Conservation (phyloP, 2,329 filamentous ascomycete species). For the Colletotrichum sp. region DNA sequence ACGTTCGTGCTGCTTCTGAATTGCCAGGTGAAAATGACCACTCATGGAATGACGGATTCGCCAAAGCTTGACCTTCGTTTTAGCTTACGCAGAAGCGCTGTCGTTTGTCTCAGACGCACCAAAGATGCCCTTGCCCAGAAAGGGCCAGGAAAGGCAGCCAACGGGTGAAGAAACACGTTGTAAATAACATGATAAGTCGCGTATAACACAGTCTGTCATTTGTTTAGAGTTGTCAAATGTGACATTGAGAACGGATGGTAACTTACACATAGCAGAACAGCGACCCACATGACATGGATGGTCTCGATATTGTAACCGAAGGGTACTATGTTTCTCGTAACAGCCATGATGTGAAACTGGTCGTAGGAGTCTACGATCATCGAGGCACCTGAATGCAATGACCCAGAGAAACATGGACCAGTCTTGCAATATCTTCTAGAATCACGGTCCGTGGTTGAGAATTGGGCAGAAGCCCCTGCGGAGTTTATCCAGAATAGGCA, state of each 20-base stretch:
- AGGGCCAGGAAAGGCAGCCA: background rate
- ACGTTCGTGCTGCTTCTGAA: constrained; percentile 28
- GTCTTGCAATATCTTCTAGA: background rate
- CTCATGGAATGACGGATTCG: constrained; percentile 34
- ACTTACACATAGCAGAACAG: background rate
- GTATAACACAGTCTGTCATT: background rate
- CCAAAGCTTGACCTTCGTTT: constrained; percentile 29
- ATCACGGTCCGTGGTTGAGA: background rate
- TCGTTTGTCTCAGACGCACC: background rate
- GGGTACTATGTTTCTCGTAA: background rate
- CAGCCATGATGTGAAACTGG: background rate
- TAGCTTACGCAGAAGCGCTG: background rate
- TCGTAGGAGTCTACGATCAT: background rate
- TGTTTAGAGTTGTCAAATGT: background rate
- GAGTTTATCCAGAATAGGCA: background rate
- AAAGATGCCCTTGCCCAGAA: background rate
- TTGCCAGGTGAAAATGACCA: constrained; percentile 22
- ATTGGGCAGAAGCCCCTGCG: background rate
- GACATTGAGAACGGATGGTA: background rate
- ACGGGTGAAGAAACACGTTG: background rate
- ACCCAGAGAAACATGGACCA: background rate
- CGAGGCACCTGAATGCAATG: background rate
- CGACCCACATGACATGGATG: background rate
- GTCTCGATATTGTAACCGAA: background rate
- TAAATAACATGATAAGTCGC: background rate